Conservation (phyloP, 2,329 filamentous ascomycete species). For the Aureobasidium melanogenum region DNA sequence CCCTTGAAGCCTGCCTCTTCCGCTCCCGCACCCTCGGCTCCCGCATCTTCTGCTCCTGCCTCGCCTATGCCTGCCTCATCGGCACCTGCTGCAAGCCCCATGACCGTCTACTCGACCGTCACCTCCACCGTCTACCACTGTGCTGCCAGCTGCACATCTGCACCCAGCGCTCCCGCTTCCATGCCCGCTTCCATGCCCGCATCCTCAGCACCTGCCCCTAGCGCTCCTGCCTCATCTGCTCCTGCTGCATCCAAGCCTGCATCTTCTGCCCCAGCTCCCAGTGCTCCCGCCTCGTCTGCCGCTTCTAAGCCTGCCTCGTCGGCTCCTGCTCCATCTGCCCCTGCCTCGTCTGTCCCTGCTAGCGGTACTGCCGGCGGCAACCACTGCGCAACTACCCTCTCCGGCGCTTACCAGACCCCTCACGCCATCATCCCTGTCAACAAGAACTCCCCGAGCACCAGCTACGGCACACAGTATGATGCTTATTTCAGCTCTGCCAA, state of each 20-base stretch:
- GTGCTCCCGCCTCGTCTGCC: background rate
- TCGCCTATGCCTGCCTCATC: background rate
- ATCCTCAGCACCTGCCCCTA: too few species aligned
- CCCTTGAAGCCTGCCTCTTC: background rate
- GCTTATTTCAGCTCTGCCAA: constrained; percentile 31
- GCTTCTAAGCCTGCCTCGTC: background rate
- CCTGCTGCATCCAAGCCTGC: background rate
- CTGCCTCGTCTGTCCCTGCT: background rate
- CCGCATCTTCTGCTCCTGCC: background rate
- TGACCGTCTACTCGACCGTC: constrained; percentile 23
- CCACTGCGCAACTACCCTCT: constrained; percentile 17
- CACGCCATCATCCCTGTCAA: constrained; percentile 31
- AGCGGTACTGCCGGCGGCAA: background rate
- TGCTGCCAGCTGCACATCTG: constrained; percentile 17
- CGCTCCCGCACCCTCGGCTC: background rate
- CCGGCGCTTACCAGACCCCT: constrained; percentile 23
- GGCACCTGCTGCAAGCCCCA: background rate
- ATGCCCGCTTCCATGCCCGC: constrained; percentile 2
- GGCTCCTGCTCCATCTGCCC: background rate
- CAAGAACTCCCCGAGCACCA: constrained; percentile 27
- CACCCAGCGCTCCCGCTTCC: too few species aligned
- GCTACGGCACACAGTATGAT: constrained; percentile 32
- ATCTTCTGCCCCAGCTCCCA: too few species aligned
- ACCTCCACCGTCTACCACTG: constrained; percentile 28
- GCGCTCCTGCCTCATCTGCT: background rate